Base-by-base conservation (phyloP, 768 basidiomycete species). In the Pleurotus ostreatus region DNA sequence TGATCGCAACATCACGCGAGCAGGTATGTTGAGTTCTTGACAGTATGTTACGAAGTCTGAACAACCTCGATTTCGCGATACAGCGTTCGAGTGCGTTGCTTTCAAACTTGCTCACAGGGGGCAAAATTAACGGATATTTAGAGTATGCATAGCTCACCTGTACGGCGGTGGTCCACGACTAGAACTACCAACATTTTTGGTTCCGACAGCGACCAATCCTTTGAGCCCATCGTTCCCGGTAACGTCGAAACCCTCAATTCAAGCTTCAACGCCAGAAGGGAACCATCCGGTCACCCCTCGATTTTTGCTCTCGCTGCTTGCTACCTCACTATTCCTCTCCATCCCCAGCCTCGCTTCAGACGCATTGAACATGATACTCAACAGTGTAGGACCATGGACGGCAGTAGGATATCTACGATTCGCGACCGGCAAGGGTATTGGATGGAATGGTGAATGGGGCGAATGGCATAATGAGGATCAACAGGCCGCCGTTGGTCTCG, bases 161-260 rank as follows among this genome's bases (percentile, higher is more conserved):
- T 97, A 96, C 63, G 92, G 93, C 20, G 88, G 91, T 15, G 88
- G 92, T 0, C 94, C 94, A 11, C 76, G 78, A 0, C 76, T 96
- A 39, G 77, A 85, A 62, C 74, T 94, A 49, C 80, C 86, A 15
- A 77, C 85, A 0, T 73, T 78, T 18, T 70, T 91, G 34, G 75
- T 88, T 54, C 85, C 94, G 2, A 85, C 85, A 0, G 66, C 84
- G 2, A 64, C 75, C 1, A 75, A 86, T 37, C 93, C 94, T 2
- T 78, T 96, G 49, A 90, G 90, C 0, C 76, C 86, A 1, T 77
- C 78, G n/a, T 87, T 84, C 63, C 78, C 78, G n/a, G 60, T 66
- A 8, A 41, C 51, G 9, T 40, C 39, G 6, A 53, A 53, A n/a
- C 59, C 59, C 52, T 64, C 62, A 52, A 60, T 59, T 61, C 65